Evolutionary conservation across 2,329 filamentous ascomycete genomes (phyloP), one percentile per base, ranked within the genome.

Genomic region (Botryotinia narcissicola): DNA sequence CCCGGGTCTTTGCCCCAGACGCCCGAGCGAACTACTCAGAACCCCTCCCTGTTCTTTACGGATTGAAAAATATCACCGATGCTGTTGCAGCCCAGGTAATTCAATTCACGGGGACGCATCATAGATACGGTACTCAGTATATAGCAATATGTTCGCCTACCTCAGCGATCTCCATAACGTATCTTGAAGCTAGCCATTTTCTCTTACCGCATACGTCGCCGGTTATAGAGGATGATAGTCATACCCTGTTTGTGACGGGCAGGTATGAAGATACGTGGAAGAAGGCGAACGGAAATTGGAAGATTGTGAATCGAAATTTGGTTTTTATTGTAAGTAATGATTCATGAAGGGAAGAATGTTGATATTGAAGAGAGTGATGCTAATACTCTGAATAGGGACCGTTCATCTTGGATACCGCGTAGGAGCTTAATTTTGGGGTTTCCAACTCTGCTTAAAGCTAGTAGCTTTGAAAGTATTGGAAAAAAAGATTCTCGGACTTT

Each of bases 121-220:
- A 67, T 54, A 54, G 64, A 67, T 67, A 67, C 12, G 32, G 64
- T 6, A 67, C 64, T 10, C 64, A 67, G 37, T 67, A 67, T 29
- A 54, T 67, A 40, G 25, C 46, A 0, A 68, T 68, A 29, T 68
- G 46, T 25, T 40, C 64, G 14, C 32, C 35, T 8, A 42, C 25
- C 0, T 40, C 32, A 3, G 64, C 64, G 7, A 54, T 68, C 9
- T 68, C 64, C 10, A 16, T 68, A 35, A 68, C 64, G 2, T 68
- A 54, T 54, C 25, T 40, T 54, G 4, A 54, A 8, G 35, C 64
- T 7, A 68, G 64, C 6, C 46, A 54, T 14, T 68, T 68, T n/a
- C 22, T 29, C 35, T 22, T 54, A 4, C 64, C 35, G 25, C 16
- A 29, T 14, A 20, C 37, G 3, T 25, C 20, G 35, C 64, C 64